phyloP scores from a whole-genome alignment of 441 rosid genomes.

The Pelargonium australe region DNA sequence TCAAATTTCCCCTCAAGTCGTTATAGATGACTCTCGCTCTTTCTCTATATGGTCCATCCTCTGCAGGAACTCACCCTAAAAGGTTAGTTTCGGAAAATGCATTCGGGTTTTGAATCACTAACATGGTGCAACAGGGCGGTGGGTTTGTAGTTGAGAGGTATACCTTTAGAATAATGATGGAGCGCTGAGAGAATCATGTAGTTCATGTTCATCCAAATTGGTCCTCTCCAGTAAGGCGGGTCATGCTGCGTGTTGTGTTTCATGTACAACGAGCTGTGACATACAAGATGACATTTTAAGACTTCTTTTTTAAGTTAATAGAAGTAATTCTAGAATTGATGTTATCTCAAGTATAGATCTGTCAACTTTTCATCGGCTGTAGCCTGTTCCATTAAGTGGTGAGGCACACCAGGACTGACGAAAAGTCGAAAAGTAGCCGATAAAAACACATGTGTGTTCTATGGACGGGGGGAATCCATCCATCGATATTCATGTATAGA shows the following conservation, averaged over 20 bases:
- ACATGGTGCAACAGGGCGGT: neutral
- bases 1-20: constrained; percentile 68
- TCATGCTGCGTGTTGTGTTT: constrained; percentile 91
- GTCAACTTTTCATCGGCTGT: no score
- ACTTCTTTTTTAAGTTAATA: neutral
- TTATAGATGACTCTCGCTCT: constrained; percentile 53
- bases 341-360: neutral
- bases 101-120: neutral
- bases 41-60: constrained; percentile 69
- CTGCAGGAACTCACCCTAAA: constrained; percentile 39
- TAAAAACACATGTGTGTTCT: no score
- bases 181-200: constrained; percentile 87
- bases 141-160: neutral
- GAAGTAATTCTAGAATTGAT: neutral
- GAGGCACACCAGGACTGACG: no score
- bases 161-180: constrained; percentile 79
- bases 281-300: neutral
- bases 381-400: no score
- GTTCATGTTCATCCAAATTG: constrained; percentile 97
- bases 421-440: no score
- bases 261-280: constrained; percentile 79
- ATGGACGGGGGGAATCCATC: no score
- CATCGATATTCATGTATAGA: no score
- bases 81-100: constrained; percentile 3
- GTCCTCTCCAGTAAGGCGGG: constrained; percentile 99